Conservation (phyloP, 2,329 filamentous ascomycete genomes). For the Epichloe festucae region DNA sequence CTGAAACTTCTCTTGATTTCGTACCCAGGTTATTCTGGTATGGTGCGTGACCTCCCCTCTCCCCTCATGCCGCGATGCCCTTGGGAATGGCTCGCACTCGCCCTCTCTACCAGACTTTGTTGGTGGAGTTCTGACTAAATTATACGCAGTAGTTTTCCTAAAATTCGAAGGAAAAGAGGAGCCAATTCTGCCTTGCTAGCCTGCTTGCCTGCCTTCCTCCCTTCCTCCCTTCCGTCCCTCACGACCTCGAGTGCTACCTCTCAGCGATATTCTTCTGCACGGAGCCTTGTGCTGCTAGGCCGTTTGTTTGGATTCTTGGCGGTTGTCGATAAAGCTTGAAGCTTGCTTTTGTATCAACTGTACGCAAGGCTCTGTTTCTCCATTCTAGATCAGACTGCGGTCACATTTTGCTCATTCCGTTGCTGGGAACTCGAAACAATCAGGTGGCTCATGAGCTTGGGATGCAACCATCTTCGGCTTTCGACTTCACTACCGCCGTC, state of each 20-base stretch:
- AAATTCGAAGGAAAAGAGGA: neutral
- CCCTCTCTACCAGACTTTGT: neutral
- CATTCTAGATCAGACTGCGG: neutral
- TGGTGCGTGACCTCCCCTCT: neutral
- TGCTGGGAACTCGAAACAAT: neutral
- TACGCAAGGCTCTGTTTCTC: neutral
- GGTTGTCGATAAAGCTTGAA: neutral
- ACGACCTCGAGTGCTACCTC: neutral
- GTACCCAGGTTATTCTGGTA: neutral
- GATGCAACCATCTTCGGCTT: neutral
- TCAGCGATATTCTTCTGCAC: neutral
- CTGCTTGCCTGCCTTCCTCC: neutral
- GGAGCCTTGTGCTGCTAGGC: neutral
- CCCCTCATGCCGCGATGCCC: neutral
- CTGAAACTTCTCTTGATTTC: neutral
- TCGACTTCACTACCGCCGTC: neutral
- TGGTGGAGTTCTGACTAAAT: neutral
- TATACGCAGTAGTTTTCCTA: neutral
- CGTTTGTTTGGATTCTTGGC: neutral
- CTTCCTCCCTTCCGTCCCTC: neutral
- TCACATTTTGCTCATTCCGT: neutral
- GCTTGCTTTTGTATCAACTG: neutral
- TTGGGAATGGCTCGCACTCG: neutral
- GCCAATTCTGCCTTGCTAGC: neutral
- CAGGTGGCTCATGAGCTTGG: neutral